These are phyloP conservation scores for Xylaria sp. DNA, from an alignment of 2,329 filamentous ascomycete species.

Conservation along the genomic window DNA sequence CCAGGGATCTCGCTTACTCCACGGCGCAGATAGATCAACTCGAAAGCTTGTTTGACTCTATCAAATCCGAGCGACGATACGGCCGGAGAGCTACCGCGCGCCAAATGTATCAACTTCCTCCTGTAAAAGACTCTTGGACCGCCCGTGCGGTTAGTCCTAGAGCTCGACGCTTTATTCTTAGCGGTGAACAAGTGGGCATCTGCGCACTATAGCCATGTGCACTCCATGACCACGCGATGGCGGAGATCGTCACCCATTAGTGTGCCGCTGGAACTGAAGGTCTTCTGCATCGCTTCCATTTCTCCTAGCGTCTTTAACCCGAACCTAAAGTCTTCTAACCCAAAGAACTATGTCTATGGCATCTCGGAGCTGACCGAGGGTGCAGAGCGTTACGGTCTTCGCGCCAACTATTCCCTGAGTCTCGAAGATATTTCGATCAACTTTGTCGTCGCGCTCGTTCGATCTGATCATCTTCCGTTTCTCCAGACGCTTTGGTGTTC, in stretches of 20 bases:
- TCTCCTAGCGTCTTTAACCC: not conserved
- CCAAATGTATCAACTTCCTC: not conserved
- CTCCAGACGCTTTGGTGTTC: not conserved
- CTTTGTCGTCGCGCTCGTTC: not conserved
- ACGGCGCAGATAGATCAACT: not conserved
- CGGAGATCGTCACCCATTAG: not conserved
- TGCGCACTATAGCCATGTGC: not conserved
- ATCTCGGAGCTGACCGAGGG: not conserved
- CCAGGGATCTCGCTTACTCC: not conserved
- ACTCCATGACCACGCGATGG: not conserved
- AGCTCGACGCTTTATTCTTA: not conserved
- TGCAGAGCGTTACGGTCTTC: not conserved
- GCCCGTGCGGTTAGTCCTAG: not conserved
- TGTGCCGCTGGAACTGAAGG: not conserved
- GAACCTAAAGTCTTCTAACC: not conserved
- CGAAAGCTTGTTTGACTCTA: not conserved
- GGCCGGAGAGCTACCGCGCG: not conserved
- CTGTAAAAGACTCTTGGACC: not conserved
- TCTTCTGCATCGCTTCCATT: not conserved
- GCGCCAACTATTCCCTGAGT: not conserved
- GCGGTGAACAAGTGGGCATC: not conserved
- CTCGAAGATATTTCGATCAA: not conserved
- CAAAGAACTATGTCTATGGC: not conserved
- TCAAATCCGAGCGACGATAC: not conserved
- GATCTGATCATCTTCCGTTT: not conserved